Base-by-base conservation (phyloP, 78 protist species). In the Dictyostelium brefeldianum region DNA sequence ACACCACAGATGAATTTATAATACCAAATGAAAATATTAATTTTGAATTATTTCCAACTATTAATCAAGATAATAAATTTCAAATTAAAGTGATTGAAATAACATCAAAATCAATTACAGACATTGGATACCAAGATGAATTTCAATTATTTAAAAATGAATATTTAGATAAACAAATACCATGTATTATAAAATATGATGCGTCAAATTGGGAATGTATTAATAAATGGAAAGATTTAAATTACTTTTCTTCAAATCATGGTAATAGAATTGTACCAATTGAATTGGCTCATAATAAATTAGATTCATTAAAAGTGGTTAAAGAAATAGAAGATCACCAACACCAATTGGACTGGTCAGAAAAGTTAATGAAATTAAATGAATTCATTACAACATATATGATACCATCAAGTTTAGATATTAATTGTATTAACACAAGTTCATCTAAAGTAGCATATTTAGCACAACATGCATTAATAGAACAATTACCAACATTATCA, bases 211-310 rank as follows among this genome's bases (percentile, higher is more conserved):
- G 91, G 91, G 27, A 20, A 25, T 53, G 78, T 46, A 83, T 83
- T 15, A 64, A 83, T 12, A 54, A 67, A 59, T 83, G 91, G 91
- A 83, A 67, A 47, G 79, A 83, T 48, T 75, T 83, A 59, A 83
- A 75, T 15, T 83, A 67, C 36, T 83, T 83, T 27, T 12, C 69
- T 18, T 25, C 22, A 9, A 75, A 56, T 14, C 27, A 67, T 83
- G 77, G 59, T 17, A 47, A 67, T 54, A 83, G 82, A 75, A 17
- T 83, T 8, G 81, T 83, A 27, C 82, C 82, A 64, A 67, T 75
- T 67, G 82, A 83, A 67, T 43, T 83, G 7, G 91, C 73, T 12
- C 82, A 74, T 57, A 83, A 77, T 83, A 83, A 59, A 83, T 67
- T 77, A 25, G 22, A 77, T 83, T 48, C 77, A n/a, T 36, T 36